Base-by-base conservation (phyloP, 441 rosid genomes). In the Populus hybrid region DNA sequence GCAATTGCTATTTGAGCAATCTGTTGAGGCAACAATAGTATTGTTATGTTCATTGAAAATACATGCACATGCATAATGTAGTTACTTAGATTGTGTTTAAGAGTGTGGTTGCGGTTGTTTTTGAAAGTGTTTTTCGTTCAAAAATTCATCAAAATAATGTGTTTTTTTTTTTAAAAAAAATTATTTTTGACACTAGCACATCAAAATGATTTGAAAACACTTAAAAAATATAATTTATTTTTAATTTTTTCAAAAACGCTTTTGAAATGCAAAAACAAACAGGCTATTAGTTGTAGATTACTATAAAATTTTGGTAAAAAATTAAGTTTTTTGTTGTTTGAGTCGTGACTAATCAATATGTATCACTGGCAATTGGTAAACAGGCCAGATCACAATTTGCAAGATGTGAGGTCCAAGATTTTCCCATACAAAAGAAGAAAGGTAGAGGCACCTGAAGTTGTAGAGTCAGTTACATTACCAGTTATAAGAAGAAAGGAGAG, bases 301-400 rank as follows among this genome's bases (percentile, higher is more conserved):
- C 16, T 3, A 42, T 61, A 36, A 69, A n/a, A 38, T 50, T 70
- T 75, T 63, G 66, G 30, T 65, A 42, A 64, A 68, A 30, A 32
- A 30, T 18, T 4, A n/a, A 20, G 23, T 10, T 57, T 78, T 63
- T 50, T 75, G 34, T 79, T 70, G 61, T 82, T 12, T 28, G 50
- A 61, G 26, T 46, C 10, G 64, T 67, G 20, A 53, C 57, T 32
- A 72, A 71, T 72, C 74, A 76, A 26, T 63, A 69, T 64, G 24
- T 30, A 68, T 28, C 57, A 40, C 64, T 70, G 46, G 76, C 82
- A 21, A 76, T 66, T 77, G 75, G 66, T 61, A 50, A 79, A 80
- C 86, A 92, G 96, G 87, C 89, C 96, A 5, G 96, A 92, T 82
- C 92, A 92, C 90, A 90, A 79, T 85, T 73, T 90, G 85, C 90